phyloP scores from a whole-genome alignment of 345 rosid species.

The Populus deltoides region DNA sequence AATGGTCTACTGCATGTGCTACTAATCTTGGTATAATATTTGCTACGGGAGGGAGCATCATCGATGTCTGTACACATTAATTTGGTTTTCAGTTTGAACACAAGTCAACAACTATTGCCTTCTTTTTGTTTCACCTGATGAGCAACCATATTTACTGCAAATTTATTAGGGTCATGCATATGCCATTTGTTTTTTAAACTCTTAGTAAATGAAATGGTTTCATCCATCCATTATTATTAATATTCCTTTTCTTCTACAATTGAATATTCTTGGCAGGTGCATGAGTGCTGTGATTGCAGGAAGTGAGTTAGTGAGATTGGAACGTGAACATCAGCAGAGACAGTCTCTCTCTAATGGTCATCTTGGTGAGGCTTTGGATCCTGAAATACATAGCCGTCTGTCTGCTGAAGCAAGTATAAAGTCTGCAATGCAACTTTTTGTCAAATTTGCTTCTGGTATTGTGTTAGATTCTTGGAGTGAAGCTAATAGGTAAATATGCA shows the following conservation, averaged over 20 bases:
- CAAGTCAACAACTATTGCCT: background rate
- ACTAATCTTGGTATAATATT: background rate
- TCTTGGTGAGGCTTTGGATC: constrained; percentile 52
- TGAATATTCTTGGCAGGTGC: constrained; percentile 55
- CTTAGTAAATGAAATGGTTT: background rate
- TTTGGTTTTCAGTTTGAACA: constrained; percentile 1
- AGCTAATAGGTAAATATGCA: constrained; percentile 60
- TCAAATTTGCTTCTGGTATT: constrained; percentile 79
- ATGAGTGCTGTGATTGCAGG: constrained; percentile 90
- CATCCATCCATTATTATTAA: constrained; percentile 1
- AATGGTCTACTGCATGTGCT: background rate
- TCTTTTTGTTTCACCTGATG: background rate
- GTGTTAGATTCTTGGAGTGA: constrained; percentile 85
- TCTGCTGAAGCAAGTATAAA: constrained; percentile 89
- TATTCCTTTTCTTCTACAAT: background rate
- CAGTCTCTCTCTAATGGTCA: constrained; percentile 70
- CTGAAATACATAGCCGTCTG: constrained; percentile 59
- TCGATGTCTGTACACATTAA: background rate
- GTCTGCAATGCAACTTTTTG: constrained; percentile 88
- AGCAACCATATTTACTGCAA: background rate
- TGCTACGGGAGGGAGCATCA: background rate
- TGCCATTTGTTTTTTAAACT: background rate
- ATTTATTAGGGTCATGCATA: background rate
- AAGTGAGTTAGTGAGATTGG: constrained; percentile 77
- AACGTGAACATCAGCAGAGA: constrained; percentile 78